Percentiles rank a stretch among this genome's conserved stretches.
phyloP scores from a whole-genome alignment of 192 early-diverging fungal species.

The Gaertneriomyces sp. region DNA sequence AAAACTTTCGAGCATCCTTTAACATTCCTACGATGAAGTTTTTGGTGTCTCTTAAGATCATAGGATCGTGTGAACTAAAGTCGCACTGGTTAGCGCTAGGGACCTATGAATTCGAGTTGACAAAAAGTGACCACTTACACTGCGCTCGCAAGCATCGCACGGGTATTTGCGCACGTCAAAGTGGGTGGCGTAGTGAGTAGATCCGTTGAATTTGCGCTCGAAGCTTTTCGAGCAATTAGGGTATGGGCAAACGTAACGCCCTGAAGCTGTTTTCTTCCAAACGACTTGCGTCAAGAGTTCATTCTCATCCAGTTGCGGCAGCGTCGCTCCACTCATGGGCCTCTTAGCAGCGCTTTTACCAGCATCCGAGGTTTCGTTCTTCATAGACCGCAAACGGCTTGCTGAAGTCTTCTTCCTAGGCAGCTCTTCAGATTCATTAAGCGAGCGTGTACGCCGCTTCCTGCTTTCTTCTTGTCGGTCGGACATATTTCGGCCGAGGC shows the following conservation, averaged over 20 bases:
- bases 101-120: background rate
- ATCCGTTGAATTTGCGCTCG: constrained; percentile 22
- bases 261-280: constrained; percentile 7
- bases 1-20: too few species aligned
- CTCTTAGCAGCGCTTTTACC: too few species aligned
- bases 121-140: constrained; percentile 8
- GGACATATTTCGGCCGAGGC: too few species aligned
- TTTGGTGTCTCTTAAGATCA: constrained; percentile 24
- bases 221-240: constrained; percentile 19
- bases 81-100: background rate
- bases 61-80: constrained; percentile 23
- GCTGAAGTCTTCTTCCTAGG: too few species aligned
- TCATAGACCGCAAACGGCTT: too few species aligned
- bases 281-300: background rate
- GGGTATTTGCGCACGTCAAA: constrained; percentile 16
- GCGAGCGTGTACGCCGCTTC: too few species aligned
- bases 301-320: too few species aligned
- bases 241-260: constrained; percentile 11
- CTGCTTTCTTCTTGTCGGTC: too few species aligned
- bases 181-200: constrained; percentile 26
- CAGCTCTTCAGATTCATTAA: too few species aligned
- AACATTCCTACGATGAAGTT: constrained; percentile 9
- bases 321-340: too few species aligned
- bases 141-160: constrained; percentile 7
- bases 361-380: too few species aligned